Conservation (phyloP, 1,139 yeast species). For the Candida tropicalis region DNA sequence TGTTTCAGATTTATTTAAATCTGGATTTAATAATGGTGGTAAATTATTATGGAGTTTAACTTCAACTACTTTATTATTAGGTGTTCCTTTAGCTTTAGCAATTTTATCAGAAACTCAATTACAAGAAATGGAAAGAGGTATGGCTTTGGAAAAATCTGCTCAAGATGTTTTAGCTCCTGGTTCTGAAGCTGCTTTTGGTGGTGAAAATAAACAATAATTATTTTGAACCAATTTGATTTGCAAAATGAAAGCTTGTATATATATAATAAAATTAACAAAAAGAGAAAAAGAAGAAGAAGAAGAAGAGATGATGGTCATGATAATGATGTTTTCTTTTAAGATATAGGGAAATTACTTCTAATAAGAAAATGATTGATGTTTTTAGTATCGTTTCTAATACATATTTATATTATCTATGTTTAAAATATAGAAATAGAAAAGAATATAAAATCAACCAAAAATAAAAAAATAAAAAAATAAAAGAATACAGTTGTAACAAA, state of each 20-base stretch:
- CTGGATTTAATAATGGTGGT: slow-evolving; percentile 64
- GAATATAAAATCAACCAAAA: neutral
- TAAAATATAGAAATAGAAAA: neutral
- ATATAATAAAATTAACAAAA: slow-evolving; percentile 1
- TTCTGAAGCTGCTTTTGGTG: slow-evolving; percentile 58
- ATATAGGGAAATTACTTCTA: too few relatives aligned
- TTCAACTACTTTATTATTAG: slow-evolving; percentile 81
- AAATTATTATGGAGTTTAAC: slow-evolving; percentile 82
- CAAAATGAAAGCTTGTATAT: slow-evolving; percentile 9
- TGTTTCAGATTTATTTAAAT: slow-evolving; percentile 40
- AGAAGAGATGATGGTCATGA: neutral
- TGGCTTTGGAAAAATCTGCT: slow-evolving; percentile 83
- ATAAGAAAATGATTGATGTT: neutral
- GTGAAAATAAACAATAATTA: slow-evolving; percentile 29
- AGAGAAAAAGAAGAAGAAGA: neutral
- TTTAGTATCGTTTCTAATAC: neutral
- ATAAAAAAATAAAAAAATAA: slow-evolving; percentile 1
- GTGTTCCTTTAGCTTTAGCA: slow-evolving; percentile 90
- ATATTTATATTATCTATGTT: slow-evolving; percentile 4
- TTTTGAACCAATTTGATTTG: neutral
- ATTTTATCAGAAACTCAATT: slow-evolving; percentile 91
- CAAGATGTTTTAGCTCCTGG: slow-evolving; percentile 83
- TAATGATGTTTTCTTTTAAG: too few relatives aligned
- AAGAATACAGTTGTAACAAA: neutral
- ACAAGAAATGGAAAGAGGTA: slow-evolving; percentile 91